These are phyloP conservation scores for Penicillium brevicompactum DNA, from an alignment of 2,329 filamentous ascomycete genomes.

Conservation along the genomic window DNA sequence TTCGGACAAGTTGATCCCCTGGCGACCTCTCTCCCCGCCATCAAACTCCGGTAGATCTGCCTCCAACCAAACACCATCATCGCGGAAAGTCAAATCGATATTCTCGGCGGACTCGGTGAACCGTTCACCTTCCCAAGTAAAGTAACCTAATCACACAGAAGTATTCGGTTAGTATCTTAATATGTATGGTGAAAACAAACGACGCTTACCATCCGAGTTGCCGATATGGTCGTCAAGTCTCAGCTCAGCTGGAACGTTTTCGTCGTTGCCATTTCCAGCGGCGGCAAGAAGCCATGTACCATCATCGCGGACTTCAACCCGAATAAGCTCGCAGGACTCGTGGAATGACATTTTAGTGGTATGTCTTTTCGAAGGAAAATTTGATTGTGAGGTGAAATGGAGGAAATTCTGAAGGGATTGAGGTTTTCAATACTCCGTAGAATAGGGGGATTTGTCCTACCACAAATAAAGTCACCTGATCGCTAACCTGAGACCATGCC, in stretches of 20 bases:
- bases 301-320: neutral
- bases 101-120: neutral
- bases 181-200: neutral
- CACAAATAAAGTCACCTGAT: neutral
- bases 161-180: neutral
- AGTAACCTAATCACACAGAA: neutral
- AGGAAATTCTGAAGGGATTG: neutral
- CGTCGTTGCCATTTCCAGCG: neutral
- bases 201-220: neutral
- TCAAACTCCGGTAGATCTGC: neutral
- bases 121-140: neutral
- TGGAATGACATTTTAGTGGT: neutral
- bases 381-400: neutral
- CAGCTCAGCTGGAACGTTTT: neutral
- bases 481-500: neutral
- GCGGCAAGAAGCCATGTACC: neutral
- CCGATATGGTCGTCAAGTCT: neutral
- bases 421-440: neutral
- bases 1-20: neutral
- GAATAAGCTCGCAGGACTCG: neutral
- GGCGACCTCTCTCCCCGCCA: neutral
- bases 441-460: neutral
- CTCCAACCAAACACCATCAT: neutral
- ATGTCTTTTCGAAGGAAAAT: neutral
- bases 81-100: neutral